phyloP scores from a whole-genome alignment of 2,329 filamentous ascomycete genomes.

The Endoconidiophora laricicola region DNA sequence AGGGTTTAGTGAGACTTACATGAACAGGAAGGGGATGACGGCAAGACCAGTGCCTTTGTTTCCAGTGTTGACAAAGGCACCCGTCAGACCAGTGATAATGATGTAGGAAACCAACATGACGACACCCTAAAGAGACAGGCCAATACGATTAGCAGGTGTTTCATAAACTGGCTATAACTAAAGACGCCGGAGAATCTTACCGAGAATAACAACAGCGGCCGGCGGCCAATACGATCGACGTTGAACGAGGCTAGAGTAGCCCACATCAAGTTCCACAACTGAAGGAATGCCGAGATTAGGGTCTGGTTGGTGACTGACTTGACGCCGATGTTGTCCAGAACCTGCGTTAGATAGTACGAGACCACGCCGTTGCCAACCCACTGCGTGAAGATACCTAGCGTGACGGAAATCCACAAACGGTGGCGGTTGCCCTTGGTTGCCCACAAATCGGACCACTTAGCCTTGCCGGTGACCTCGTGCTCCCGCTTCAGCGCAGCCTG shows the following conservation, averaged over 20 bases:
- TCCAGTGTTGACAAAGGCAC: slow-evolving; percentile 24
- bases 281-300: slow-evolving; percentile 8
- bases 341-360: slow-evolving; percentile 31
- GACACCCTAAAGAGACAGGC: slow-evolving; percentile 19
- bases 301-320: slow-evolving; percentile 26
- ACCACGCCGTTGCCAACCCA: slow-evolving; percentile 35
- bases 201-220: slow-evolving; percentile 35
- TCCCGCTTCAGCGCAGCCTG: slow-evolving; percentile 38
- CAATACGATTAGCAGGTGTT: slow-evolving; percentile 14
- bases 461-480: slow-evolving; percentile 33
- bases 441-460: slow-evolving; percentile 34
- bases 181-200: slow-evolving; percentile 18
- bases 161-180: neutral
- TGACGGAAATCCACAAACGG: slow-evolving; percentile 30
- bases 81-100: slow-evolving; percentile 28
- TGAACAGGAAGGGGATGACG: slow-evolving; percentile 42
- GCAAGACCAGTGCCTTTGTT: slow-evolving; percentile 22
- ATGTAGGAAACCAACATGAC: slow-evolving; percentile 35
- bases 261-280: slow-evolving; percentile 26
- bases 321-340: slow-evolving; percentile 30
- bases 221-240: slow-evolving; percentile 29
- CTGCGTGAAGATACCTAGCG: slow-evolving; percentile 37
- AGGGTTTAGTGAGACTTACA: slow-evolving; percentile 22
- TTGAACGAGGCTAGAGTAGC: slow-evolving; percentile 25
- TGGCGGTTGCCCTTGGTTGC: slow-evolving; percentile 32